Evolutionary conservation across 176 grass and related monocot genomes (phyloP).

Genomic region (Oryza punctata): DNA sequence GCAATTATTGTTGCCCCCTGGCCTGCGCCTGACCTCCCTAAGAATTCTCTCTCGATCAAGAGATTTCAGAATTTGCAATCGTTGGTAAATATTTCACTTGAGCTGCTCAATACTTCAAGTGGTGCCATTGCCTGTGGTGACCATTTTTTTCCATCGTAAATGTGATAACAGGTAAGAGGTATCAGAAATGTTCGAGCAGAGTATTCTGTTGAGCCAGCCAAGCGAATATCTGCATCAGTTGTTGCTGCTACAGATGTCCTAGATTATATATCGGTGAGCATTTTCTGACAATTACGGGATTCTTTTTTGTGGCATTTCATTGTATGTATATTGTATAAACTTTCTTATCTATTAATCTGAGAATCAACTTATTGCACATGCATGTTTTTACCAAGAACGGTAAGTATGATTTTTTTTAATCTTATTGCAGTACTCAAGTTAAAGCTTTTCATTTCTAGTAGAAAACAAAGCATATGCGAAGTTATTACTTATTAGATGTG

Average conservation of each 20-base stretch:
- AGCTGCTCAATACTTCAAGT: slow-evolving; percentile 1
- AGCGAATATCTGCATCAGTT: slow-evolving; percentile 90
- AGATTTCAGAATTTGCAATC: slow-evolving; percentile 98
- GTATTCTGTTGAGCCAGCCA: slow-evolving; percentile 96
- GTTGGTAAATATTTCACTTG: slow-evolving; percentile 61
- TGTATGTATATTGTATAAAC: neutral
- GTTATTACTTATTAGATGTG: neutral
- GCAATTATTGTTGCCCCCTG: slow-evolving; percentile 84
- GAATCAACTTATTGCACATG: neutral
- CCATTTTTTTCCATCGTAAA: slow-evolving; percentile 38
- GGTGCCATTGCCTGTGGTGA: slow-evolving; percentile 4
- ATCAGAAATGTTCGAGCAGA: slow-evolving; percentile 96
- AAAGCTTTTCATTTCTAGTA: slow-evolving; percentile 1
- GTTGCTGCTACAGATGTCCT: slow-evolving; percentile 82
- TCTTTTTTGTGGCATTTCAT: slow-evolving; percentile 15
- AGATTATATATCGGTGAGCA: slow-evolving; percentile 79
- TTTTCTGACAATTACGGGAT: neutral
- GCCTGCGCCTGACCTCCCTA: slow-evolving; percentile 74
- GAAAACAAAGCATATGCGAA: neutral
- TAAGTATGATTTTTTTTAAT: neutral
- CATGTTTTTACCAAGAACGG: slow-evolving; percentile 11
- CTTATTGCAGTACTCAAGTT: neutral
- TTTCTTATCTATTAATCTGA: slow-evolving; percentile 17
- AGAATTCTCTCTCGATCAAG: slow-evolving; percentile 75
- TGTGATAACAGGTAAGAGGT: slow-evolving; percentile 66